Evolutionary conservation across 2,329 filamentous ascomycete genomes (phyloP).

Genomic region (Alternaria atra): DNA sequence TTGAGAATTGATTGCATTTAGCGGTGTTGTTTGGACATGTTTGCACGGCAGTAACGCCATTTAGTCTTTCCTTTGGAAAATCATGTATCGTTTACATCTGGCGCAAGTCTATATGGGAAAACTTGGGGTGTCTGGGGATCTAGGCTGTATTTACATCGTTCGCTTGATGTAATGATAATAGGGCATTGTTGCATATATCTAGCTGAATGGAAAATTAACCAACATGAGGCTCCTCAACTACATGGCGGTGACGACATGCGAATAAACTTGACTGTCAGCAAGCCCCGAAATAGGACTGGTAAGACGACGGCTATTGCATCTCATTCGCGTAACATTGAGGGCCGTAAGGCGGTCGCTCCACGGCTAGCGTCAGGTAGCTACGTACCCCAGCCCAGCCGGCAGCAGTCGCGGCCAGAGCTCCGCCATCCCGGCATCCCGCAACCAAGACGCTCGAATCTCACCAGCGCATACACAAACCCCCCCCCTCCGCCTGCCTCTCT

Average conservation of each 20-base stretch:
- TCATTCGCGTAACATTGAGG: background rate
- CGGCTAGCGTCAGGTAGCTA: constrained; percentile 5
- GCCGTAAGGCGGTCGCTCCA: background rate
- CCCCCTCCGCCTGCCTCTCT: background rate
- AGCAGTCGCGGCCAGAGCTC: constrained; percentile 20
- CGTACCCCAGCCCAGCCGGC: constrained; percentile 13
- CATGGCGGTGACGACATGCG: background rate
- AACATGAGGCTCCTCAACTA: background rate
- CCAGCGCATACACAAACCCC: constrained; percentile 5
- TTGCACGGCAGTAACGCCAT: constrained; percentile 18
- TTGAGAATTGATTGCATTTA: constrained; percentile 28
- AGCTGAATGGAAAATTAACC: background rate
- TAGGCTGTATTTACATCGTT: constrained; percentile 11
- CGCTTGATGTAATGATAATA: constrained; percentile 14
- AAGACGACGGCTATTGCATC: background rate
- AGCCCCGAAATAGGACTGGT: no score
- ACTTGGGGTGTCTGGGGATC: constrained; percentile 8
- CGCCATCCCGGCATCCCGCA: constrained; percentile 24
- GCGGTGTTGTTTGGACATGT: constrained; percentile 26
- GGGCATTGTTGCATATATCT: constrained; percentile 1
- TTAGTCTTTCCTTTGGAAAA: constrained; percentile 13
- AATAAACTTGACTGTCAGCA: background rate
- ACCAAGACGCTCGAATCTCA: constrained; percentile 4
- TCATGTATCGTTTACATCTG: constrained; percentile 3
- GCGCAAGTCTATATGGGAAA: constrained; percentile 18